A percentile compares a stretch with the other conserved stretches of the same genome.
These are phyloP conservation scores for Rhodosporidiobolus sp. DNA, from an alignment of 768 basidiomycete species.

Conservation along the genomic window DNA sequence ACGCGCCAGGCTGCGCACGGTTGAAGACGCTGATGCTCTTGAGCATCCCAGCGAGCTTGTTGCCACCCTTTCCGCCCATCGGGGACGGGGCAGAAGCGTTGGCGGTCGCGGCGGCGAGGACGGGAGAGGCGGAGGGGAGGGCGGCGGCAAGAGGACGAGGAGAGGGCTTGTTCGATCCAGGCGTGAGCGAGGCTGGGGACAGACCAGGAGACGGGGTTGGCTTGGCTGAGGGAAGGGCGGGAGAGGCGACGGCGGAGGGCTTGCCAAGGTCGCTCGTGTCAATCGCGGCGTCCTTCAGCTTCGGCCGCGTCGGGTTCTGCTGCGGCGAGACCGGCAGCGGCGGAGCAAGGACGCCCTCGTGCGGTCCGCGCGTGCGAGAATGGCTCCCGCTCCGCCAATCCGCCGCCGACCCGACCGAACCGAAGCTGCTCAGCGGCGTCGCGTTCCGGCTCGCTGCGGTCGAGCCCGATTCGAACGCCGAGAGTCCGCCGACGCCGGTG, in stretches of 20 bases:
- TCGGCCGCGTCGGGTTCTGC: slow-evolving; percentile 4
- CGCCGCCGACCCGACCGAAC: slow-evolving; percentile 21
- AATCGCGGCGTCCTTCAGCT: slow-evolving; percentile 31
- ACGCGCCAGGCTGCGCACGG: slow-evolving; percentile 3
- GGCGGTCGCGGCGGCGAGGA: not conserved
- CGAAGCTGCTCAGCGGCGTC: slow-evolving; percentile 33
- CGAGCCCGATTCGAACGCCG: slow-evolving; percentile 16
- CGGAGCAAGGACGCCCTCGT: not conserved
- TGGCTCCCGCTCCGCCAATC: slow-evolving; percentile 4
- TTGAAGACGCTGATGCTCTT: slow-evolving; percentile 35
- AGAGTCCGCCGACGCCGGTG: slow-evolving; percentile 1
- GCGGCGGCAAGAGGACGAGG: not conserved
- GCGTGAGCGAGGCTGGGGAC: not conserved
- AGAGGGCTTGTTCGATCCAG: not conserved
- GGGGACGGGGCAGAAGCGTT: not conserved
- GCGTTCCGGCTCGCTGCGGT: slow-evolving; percentile 1
- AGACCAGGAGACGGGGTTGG: not conserved
- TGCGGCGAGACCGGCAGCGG: not conserved
- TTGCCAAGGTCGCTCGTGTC: slow-evolving; percentile 31
- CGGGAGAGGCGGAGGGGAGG: not conserved
- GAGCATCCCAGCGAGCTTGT: slow-evolving; percentile 38
- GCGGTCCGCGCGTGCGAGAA: slow-evolving; percentile 1
- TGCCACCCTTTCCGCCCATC: not conserved
- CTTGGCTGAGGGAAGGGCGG: not conserved
- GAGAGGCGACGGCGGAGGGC: not conserved